Percentiles rank a stretch among this genome's conserved stretches.
Evolutionary conservation across 768 basidiomycete species (phyloP).

Genomic region (Hygrocybe coccinea): DNA sequence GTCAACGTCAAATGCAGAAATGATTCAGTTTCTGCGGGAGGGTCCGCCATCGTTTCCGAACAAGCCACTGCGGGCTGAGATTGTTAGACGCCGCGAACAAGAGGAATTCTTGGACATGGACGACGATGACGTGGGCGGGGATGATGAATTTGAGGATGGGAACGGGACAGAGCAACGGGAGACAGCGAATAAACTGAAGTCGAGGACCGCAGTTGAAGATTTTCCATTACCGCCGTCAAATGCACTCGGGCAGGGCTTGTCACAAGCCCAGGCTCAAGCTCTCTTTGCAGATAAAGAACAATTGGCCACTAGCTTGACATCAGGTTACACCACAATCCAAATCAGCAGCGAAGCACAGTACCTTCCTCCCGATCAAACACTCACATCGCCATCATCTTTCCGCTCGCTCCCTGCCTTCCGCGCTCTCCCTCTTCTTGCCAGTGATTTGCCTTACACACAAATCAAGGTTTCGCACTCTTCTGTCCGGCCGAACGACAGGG

Average conservation of each 20-base stretch:
- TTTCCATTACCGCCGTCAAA: conserved; percentile 43
- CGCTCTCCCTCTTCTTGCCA: conserved; percentile 62
- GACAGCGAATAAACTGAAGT: conserved; percentile 35
- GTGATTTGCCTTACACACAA: conserved; percentile 69
- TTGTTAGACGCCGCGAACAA: conserved; percentile 6
- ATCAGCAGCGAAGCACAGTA: conserved; percentile 7
- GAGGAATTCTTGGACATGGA: conserved; percentile 67
- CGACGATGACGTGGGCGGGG: conserved; percentile 43
- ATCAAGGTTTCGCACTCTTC: conserved; percentile 74
- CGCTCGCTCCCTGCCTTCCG: conserved; percentile 43
- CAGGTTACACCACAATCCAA: background rate
- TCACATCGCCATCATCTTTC: conserved; percentile 2
- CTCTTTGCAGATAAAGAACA: conserved; percentile 14
- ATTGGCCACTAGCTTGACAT: conserved; percentile 16
- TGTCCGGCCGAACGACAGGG: conserved; percentile 83
- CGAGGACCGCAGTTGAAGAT: conserved; percentile 45
- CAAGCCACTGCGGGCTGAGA: background rate
- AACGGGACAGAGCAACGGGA: conserved; percentile 17
- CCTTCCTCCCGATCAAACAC: conserved; percentile 19
- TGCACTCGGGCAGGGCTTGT: conserved; percentile 16
- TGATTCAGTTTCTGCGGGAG: background rate
- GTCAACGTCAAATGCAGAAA: background rate
- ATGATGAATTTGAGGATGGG: conserved; percentile 39
- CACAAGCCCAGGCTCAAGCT: conserved; percentile 19
- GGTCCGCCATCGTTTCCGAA: background rate